These are phyloP conservation scores for Orbilia brochopaga DNA, from an alignment of 2,329 filamentous ascomycete species.

Conservation along the genomic window DNA sequence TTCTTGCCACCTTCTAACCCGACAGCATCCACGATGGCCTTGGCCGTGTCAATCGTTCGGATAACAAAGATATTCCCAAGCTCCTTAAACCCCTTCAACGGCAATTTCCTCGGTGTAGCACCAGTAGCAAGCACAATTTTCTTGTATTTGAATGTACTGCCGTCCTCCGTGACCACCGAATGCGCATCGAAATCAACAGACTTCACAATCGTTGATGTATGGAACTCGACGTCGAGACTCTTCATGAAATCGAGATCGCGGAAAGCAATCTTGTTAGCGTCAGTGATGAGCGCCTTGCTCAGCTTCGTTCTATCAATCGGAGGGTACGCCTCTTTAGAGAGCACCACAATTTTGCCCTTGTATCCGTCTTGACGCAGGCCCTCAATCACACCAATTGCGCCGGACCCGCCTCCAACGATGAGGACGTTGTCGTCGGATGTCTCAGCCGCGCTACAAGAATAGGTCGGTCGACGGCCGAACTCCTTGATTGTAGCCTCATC, in stretches of 20 bases:
- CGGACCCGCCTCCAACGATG: constrained; percentile 86
- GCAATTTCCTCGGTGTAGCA: constrained; percentile 75
- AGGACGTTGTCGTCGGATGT: constrained; percentile 66
- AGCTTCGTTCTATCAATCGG: constrained; percentile 95
- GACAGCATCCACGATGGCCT: constrained; percentile 78
- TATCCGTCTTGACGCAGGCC: constrained; percentile 82
- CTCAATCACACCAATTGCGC: constrained; percentile 80
- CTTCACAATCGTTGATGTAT: constrained; percentile 69
- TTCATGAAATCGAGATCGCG: constrained; percentile 80
- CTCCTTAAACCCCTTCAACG: constrained; percentile 83
- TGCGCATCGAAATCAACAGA: constrained; percentile 77
- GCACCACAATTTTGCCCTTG: constrained; percentile 77
- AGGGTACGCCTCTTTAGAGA: constrained; percentile 81
- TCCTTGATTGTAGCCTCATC: constrained; percentile 79
- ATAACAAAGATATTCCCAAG: constrained; percentile 87
- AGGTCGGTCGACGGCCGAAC: constrained; percentile 71
- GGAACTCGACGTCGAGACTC: constrained; percentile 65
- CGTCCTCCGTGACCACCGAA: constrained; percentile 74
- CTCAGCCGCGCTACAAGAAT: constrained; percentile 70
- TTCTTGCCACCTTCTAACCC: constrained; percentile 83
- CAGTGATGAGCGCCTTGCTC: constrained; percentile 87
- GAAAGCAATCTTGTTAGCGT: constrained; percentile 77
- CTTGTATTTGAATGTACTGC: constrained; percentile 75
- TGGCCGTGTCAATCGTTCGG: constrained; percentile 75
- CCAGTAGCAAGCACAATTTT: constrained; percentile 92